Conservation (phyloP, 306 rosid genomes). For the Arachis stenosperma region DNA sequence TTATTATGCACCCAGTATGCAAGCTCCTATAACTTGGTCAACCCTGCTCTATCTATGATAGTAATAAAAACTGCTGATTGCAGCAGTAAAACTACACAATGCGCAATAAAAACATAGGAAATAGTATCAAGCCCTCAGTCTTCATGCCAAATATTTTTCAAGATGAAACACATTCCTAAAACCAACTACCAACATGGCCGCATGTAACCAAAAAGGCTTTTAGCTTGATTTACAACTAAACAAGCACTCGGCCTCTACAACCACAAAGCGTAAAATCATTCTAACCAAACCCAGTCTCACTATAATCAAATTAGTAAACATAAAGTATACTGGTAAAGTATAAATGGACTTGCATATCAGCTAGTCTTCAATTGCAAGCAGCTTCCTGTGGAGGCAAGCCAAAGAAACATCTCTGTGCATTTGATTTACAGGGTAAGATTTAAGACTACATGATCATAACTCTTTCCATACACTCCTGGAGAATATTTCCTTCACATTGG, state of each 20-base stretch:
- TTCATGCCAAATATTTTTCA: neutral
- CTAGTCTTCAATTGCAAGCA: neutral
- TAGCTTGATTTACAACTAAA: neutral
- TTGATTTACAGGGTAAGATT: slow-evolving; percentile 6
- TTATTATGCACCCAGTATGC: slow-evolving; percentile 12
- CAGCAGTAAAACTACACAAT: slow-evolving; percentile 1
- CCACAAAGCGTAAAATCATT: slow-evolving; percentile 9
- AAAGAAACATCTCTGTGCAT: neutral
- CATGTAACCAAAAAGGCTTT: neutral
- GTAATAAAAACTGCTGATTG: neutral
- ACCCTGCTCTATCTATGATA: neutral
- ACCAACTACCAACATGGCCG: neutral
- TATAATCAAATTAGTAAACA: slow-evolving; percentile 12
- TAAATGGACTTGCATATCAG: neutral
- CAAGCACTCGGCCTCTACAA: neutral
- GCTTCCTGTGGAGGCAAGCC: neutral
- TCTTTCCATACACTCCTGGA: neutral
- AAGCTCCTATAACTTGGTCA: slow-evolving; percentile 8
- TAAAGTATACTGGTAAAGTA: neutral
- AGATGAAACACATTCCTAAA: slow-evolving; percentile 9
- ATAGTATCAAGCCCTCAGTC: neutral
- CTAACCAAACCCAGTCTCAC: slow-evolving; percentile 1
- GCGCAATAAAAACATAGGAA: slow-evolving; percentile 30
- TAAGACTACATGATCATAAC: neutral
- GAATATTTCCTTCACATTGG: neutral